Evolutionary conservation across 2,329 filamentous ascomycete genomes (phyloP).

Genomic region (Talaromyces rugulosus): DNA sequence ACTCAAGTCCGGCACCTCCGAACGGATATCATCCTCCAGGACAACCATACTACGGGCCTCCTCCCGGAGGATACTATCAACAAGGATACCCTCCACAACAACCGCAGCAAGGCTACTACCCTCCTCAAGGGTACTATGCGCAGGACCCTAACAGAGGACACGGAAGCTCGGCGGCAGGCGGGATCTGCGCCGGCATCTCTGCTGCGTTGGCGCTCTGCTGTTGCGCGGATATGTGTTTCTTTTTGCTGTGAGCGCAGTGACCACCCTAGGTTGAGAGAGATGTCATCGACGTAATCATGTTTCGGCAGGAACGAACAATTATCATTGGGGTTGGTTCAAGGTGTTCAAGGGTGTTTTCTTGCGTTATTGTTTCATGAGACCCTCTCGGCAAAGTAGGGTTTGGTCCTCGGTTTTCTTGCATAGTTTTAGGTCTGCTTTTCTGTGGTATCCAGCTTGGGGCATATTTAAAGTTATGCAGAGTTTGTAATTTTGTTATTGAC

Average conservation of each 20-base stretch:
- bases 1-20: slow-evolving; percentile 20
- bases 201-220: slow-evolving; percentile 48
- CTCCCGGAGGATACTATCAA: slow-evolving; percentile 32
- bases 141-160: slow-evolving; percentile 2
- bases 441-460: slow-evolving; percentile 13
- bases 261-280: not conserved
- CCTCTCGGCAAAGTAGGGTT: not conserved
- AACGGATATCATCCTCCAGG: slow-evolving; percentile 35
- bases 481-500: not conserved
- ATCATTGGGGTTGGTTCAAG: not conserved
- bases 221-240: slow-evolving; percentile 33
- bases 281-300: not conserved
- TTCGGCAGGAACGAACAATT: not conserved
- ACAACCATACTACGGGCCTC: slow-evolving; percentile 24
- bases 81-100: slow-evolving; percentile 25
- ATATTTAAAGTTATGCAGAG: slow-evolving; percentile 26
- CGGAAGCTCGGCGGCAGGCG: slow-evolving; percentile 21
- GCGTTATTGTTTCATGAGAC: not conserved
- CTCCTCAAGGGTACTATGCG: slow-evolving; percentile 23
- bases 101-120: slow-evolving; percentile 34
- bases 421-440: not conserved
- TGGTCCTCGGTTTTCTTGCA: not conserved
- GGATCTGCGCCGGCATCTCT: slow-evolving; percentile 45
- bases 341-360: not conserved
- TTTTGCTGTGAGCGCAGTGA: not conserved